Evolutionary conservation across 352 stramenopile species (phyloP), one percentile per base, ranked within the genome.

Genomic region (Halophytophthora polymorphica): DNA sequence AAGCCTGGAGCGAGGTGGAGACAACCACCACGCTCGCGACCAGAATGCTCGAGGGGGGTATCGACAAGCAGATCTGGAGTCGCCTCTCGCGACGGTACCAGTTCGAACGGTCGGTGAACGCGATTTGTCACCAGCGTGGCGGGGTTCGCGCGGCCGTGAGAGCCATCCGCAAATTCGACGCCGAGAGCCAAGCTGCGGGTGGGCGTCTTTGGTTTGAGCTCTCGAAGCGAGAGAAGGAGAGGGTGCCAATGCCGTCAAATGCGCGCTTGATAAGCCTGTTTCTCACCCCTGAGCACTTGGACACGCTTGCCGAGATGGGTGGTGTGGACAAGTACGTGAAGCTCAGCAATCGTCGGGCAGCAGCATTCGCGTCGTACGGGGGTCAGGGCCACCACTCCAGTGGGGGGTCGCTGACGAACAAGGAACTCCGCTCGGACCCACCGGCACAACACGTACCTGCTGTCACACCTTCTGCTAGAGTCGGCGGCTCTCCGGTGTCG

Each of bases 1-100:
- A 64, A 19, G 17, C 28, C 1, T 67, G 59, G 59, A 48, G 21
- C 1, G 18, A 55, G 1, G 25, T 31, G 25, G 25, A 31, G 25
- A 31, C 15, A 12, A 50, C 42, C 25, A 22, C 2, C 0, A 34
- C 13, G 19, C 12, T 43, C 38, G 49, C 31, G 25, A 31, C 4
- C 25, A 31, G 25, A 31, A 4, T 31, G 25, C 25, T 10, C 8
- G 25, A 31, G 25, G 25, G 25, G 8, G 8, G 53, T 10, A 11
- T 59, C 13, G 40, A 63, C 22, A 39, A 42, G 6, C 28, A 40
- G 1, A 42, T 67, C 36, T 13, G 33, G 3, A 7, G 21, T 13
- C 29, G 23, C 18, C 37, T 67, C 11, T 31, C 25, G 4, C 25
- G 25, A 31, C 25, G 8, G 25, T 31, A 31, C 25, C 25, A 8